Base-by-base conservation (phyloP, 1,284 basidiomycete species). In the Sparassis latifolia region DNA sequence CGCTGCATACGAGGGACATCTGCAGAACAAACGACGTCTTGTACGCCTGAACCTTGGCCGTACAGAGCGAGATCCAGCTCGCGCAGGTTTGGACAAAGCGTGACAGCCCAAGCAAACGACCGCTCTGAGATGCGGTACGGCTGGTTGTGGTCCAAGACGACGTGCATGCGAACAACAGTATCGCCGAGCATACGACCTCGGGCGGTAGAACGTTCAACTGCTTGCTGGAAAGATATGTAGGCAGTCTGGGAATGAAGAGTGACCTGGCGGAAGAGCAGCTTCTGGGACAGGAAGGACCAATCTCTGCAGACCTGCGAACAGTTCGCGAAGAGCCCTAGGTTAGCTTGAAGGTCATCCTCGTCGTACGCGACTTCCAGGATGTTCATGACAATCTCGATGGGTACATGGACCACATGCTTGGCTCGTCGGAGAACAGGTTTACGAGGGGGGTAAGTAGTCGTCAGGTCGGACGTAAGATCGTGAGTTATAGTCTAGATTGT, bases 91-190 rank as follows among this genome's bases (percentile, higher is more conserved):
- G 81, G 80, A 58, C 83, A 87, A 28, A 74, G 63, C 4, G 69
- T 69, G 44, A 85, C 74, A 3, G 79, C 80, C 31, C 68, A 67
- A 28, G 80, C 80, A 61, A 87, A 80, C 9, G 78, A 75, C 31
- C 63, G 66, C 52, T 79, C 75, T 44, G 74, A 69, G 44, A 87
- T 73, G 43, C 74, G 70, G 47, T 68, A 69, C 3, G 82, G 84
- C 55, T 88, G 82, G 58, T 82, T 85, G 60, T 77, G 72, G 68
- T 88, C 86, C 44, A 88, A 59, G 39, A 78, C 70, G 33, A 78
- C 75, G 38, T 71, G 73, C 61, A 88, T 67, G 9, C 73, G 70
- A 30, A 70, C 64, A 42, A 86, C 81, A 2, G 78, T 66, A 55
- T 76, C 71, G 28, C 72, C 73, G 37, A 86, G 73, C 49, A 73